Conservation (phyloP, 352 stramenopile species). For the Detonula confervacea region DNA sequence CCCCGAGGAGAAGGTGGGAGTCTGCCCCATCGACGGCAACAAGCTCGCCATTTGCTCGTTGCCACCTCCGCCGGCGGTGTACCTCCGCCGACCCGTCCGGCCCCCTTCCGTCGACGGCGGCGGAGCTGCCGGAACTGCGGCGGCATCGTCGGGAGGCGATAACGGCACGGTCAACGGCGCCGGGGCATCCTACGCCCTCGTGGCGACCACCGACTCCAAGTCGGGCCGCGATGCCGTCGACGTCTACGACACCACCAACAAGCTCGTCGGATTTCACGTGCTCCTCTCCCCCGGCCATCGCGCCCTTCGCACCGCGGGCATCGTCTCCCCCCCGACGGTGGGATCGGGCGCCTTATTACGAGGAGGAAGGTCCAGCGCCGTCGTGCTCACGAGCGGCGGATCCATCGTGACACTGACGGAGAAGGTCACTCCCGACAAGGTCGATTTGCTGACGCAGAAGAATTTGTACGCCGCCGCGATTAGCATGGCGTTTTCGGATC, state of each 20-base stretch:
- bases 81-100: constrained; percentile 37
- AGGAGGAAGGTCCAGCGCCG: constrained; percentile 65
- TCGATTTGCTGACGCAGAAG: constrained; percentile 96
- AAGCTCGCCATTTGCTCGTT: constrained; percentile 76
- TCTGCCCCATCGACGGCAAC: constrained; percentile 77
- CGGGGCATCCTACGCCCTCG: constrained; percentile 68
- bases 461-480: constrained; percentile 98
- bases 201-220: constrained; percentile 81
- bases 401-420: constrained; percentile 92
- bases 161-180: constrained; percentile 11
- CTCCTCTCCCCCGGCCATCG: constrained; percentile 78
- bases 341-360: constrained; percentile 42
- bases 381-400: constrained; percentile 80
- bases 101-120: constrained; percentile 12
- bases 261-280: constrained; percentile 84
- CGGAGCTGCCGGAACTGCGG: not conserved
- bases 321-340: constrained; percentile 57
- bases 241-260: constrained; percentile 83
- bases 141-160: not conserved
- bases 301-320: constrained; percentile 65
- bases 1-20: constrained; percentile 68
- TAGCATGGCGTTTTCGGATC: constrained; percentile 92
- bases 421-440: constrained; percentile 94
- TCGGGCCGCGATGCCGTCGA: constrained; percentile 79
- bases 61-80: constrained; percentile 51